A percentile compares a stretch with the other conserved stretches of the same genome.
phyloP scores from a whole-genome alignment of 2,329 filamentous ascomycete genomes.

The Lasiodiplodia sp. region DNA sequence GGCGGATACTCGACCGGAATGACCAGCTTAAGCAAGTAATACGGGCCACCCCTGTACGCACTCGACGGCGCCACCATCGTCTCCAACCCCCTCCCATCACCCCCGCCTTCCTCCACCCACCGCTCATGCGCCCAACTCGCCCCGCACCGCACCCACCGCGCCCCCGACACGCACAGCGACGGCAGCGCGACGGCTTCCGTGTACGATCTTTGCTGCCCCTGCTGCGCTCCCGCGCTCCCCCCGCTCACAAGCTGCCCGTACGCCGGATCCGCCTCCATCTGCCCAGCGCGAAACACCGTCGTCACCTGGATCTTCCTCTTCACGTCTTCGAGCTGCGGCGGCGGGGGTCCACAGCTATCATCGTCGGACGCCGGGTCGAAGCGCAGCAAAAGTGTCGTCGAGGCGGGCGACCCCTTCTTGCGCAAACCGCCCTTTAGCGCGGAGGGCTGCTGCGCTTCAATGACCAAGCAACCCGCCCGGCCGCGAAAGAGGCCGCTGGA shows the following conservation, averaged over 20 bases:
- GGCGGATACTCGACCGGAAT: constrained; percentile 5
- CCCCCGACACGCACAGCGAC: neutral
- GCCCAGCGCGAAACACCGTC: neutral
- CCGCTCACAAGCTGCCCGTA: neutral
- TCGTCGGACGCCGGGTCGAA: neutral
- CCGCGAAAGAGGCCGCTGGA: neutral
- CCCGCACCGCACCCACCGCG: neutral
- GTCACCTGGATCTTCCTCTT: neutral
- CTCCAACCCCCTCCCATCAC: neutral
- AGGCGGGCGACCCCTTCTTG: neutral
- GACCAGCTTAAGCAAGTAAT: neutral
- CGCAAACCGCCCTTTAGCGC: neutral
- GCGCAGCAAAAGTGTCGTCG: neutral
- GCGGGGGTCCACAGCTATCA: neutral
- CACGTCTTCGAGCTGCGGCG: neutral
- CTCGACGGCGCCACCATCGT: neutral
- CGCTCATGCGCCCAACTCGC: neutral
- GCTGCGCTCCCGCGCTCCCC: no score
- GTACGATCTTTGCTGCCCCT: neutral
- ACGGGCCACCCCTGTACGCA: neutral
- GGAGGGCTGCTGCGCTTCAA: neutral
- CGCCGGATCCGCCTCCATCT: neutral
- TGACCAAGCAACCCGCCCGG: neutral
- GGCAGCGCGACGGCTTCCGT: neutral
- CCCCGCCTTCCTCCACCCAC: neutral